Evolutionary conservation across 2,329 filamentous ascomycete species (phyloP).

Genomic region (Beauveria sp.): DNA sequence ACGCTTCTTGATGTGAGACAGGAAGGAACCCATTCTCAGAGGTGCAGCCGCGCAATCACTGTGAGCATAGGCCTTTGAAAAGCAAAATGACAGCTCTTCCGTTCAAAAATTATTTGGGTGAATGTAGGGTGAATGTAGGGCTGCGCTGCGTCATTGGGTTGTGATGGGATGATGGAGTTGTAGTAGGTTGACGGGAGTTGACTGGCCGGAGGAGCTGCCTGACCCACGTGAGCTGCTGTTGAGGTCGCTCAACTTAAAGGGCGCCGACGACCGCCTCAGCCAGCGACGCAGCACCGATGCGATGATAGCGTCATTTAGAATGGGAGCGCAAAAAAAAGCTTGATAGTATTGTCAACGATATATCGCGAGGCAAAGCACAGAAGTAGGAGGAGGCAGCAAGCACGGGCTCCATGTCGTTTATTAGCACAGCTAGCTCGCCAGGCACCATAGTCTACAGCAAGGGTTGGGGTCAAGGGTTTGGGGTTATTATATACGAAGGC

Average conservation of each 20-base stretch:
- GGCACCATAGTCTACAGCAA: no score
- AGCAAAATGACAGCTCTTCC: neutral
- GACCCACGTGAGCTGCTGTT: neutral
- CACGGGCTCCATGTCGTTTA: neutral
- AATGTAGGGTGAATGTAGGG: neutral
- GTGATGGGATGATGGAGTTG: no score
- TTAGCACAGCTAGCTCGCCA: neutral
- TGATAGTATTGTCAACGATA: neutral
- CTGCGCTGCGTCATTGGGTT: neutral
- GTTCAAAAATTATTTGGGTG: neutral
- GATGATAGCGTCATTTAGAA: neutral
- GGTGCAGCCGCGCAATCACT: neutral
- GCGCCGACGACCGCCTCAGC: neutral
- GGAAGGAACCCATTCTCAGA: slow-evolving; percentile 8
- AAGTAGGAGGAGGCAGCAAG: neutral
- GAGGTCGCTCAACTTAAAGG: neutral
- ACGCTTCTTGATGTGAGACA: slow-evolving; percentile 21
- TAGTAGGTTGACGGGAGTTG: neutral
- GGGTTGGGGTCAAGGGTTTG: no score
- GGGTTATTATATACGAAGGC: no score
- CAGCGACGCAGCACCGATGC: neutral
- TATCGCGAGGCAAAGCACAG: neutral
- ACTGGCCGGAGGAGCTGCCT: neutral
- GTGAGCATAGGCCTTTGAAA: neutral
- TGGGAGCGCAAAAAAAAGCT: neutral